Evolutionary conservation across 2,329 filamentous ascomycete genomes (phyloP).

Genomic region (Paecilomyces variotii): DNA sequence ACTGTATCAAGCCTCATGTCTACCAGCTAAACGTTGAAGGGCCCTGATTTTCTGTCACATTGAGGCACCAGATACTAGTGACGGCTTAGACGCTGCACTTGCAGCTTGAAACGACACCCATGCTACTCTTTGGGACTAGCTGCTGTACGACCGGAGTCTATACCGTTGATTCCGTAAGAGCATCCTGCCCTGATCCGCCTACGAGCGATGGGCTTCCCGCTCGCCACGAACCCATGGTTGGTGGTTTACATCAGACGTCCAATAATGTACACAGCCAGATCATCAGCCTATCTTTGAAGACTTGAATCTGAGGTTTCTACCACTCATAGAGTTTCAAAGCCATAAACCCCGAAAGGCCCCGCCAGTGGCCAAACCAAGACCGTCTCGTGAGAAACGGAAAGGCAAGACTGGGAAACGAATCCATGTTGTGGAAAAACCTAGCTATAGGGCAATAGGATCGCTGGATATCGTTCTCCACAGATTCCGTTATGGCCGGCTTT

Average conservation of each 20-base stretch:
- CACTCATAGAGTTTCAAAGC: not conserved
- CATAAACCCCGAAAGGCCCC: not conserved
- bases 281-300: not conserved
- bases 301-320: not conserved
- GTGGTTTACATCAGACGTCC: not conserved
- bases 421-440: not conserved
- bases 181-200: not conserved
- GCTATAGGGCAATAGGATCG: not conserved
- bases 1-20: not conserved
- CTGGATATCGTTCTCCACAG: not conserved
- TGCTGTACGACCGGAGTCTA: not conserved
- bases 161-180: not conserved
- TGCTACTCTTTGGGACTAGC: not conserved
- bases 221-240: not conserved
- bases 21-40: not conserved
- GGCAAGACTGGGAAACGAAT: not conserved
- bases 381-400: not conserved
- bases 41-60: not conserved
- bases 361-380: not conserved
- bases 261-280: not conserved
- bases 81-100: not conserved
- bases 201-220: not conserved
- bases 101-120: constrained; percentile 1
- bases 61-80: not conserved
- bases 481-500: not conserved